A percentile compares a stretch with the other conserved stretches of the same genome.
These are phyloP conservation scores for Diaporthe capsici DNA, from an alignment of 2,329 filamentous ascomycete genomes.

Conservation along the genomic window DNA sequence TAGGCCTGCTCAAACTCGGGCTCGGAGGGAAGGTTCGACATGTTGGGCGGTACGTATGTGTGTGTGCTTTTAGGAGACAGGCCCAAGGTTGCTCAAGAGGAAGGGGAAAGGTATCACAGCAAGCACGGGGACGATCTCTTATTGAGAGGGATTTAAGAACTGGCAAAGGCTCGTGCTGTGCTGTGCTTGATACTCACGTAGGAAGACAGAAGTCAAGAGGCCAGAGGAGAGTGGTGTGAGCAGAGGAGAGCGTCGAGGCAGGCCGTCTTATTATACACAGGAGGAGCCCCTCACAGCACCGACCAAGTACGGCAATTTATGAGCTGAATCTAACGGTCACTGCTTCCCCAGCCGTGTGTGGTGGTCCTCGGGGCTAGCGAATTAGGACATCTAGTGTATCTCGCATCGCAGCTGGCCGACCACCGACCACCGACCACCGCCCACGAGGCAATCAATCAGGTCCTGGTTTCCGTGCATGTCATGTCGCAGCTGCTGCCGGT, in stretches of 20 bases:
- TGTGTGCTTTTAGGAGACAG: neutral
- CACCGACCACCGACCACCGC: neutral
- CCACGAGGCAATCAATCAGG: neutral
- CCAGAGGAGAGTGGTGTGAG: neutral
- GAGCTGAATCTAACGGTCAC: conserved; percentile 35
- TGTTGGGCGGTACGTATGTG: conserved; percentile 55
- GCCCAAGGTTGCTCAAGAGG: neutral
- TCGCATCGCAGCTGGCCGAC: conserved; percentile 17
- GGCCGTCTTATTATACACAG: conserved; percentile 32
- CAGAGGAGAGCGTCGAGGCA: conserved; percentile 19
- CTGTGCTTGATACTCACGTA: conserved; percentile 1
- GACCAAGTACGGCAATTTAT: conserved; percentile 3
- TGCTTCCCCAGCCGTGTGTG: conserved; percentile 5
- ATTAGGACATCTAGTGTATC: conserved; percentile 12
- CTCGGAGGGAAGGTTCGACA: conserved; percentile 89
- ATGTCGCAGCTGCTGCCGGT: conserved; percentile 17
- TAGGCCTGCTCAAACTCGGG: conserved; percentile 99
- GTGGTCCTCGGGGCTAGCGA: conserved; percentile 25
- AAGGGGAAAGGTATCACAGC: neutral
- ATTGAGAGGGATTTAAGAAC: neutral
- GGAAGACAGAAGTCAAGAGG: conserved; percentile 17
- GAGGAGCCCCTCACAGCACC: neutral
- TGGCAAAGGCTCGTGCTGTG: neutral
- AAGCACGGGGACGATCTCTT: neutral
- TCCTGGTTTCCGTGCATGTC: neutral